Percentiles rank a stretch among this genome's conserved stretches.
Conservation (phyloP, 2,329 filamentous ascomycete species). For the Ustulina deusta region DNA sequence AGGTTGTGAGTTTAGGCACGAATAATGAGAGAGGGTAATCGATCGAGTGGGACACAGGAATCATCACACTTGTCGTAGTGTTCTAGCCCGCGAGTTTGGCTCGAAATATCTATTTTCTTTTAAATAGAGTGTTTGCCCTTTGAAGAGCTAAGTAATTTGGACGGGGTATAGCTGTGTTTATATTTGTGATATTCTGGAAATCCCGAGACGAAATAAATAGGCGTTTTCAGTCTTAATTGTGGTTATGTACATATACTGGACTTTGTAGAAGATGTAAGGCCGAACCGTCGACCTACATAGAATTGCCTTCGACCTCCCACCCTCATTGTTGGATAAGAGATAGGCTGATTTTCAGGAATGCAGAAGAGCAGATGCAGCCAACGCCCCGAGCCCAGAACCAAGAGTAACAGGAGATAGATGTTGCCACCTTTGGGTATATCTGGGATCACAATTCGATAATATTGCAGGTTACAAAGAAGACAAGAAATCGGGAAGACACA, state of each 20-base stretch:
- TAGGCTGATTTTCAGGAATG: conserved; percentile 15
- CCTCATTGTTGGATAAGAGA: conserved; percentile 20
- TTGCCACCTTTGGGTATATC: conserved; percentile 39
- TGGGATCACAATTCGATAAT: conserved; percentile 24
- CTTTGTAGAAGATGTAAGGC: not conserved
- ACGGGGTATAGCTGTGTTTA: not conserved
- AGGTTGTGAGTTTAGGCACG: conserved; percentile 4
- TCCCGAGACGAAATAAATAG: not conserved
- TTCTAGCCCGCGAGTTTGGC: not conserved
- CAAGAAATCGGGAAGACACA: conserved; percentile 17
- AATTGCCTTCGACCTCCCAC: not conserved
- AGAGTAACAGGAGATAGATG: conserved; percentile 31
- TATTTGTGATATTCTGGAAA: not conserved
- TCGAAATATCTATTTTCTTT: not conserved
- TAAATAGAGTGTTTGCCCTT: not conserved
- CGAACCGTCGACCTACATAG: conserved; percentile 5
- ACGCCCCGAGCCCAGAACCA: conserved; percentile 29
- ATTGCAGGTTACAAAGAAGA: conserved; percentile 5
- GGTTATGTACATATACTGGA: conserved; percentile 4
- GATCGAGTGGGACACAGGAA: not conserved
- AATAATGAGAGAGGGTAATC: not conserved
- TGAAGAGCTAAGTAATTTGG: not conserved
- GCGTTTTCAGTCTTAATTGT: not conserved
- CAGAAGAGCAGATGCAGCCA: conserved; percentile 17
- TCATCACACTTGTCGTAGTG: not conserved